These are phyloP conservation scores for Oehlia diaphana DNA, from an alignment of 192 early-diverging fungal genomes.

Conservation along the genomic window DNA sequence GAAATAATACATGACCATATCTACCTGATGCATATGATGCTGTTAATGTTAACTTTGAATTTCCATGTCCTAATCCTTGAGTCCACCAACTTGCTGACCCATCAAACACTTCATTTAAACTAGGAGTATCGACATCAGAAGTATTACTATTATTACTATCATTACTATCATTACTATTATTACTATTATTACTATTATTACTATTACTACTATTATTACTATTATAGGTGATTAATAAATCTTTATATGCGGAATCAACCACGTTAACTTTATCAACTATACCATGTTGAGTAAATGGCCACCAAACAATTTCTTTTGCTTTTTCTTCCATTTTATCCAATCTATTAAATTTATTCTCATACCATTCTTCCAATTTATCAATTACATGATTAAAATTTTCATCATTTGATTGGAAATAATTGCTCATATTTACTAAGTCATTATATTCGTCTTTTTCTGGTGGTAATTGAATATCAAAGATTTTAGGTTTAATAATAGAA, in stretches of 20 bases:
- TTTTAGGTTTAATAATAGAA: slow-evolving; percentile 32
- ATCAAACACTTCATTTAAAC: slow-evolving; percentile 61
- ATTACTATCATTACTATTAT: too few relatives aligned
- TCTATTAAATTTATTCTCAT: slow-evolving; percentile 54
- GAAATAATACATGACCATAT: slow-evolving; percentile 82
- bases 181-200: too few relatives aligned
- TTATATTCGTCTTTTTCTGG: slow-evolving; percentile 36
- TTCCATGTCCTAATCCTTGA: slow-evolving; percentile 73
- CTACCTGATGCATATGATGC: slow-evolving; percentile 69
- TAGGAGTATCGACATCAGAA: neutral
- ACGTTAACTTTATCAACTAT: slow-evolving; percentile 58
- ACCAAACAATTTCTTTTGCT: slow-evolving; percentile 63
- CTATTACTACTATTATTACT: slow-evolving; percentile 20
- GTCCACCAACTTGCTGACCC: slow-evolving; percentile 85
- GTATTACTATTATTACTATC: too few relatives aligned
- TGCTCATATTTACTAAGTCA: slow-evolving; percentile 55
- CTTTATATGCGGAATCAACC: slow-evolving; percentile 73
- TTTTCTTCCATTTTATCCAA: slow-evolving; percentile 55
- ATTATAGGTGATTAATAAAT: slow-evolving; percentile 59
- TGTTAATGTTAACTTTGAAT: slow-evolving; percentile 53
- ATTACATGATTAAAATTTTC: slow-evolving; percentile 47
- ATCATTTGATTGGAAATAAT: slow-evolving; percentile 59
- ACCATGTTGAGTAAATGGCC: slow-evolving; percentile 81
- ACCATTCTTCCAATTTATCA: slow-evolving; percentile 43
- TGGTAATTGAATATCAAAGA: slow-evolving; percentile 52